Percentiles rank a stretch among this genome's conserved stretches.
Evolutionary conservation across 2,329 filamentous ascomycete genomes (phyloP).

Genomic region (Cladophialophora yegresii): DNA sequence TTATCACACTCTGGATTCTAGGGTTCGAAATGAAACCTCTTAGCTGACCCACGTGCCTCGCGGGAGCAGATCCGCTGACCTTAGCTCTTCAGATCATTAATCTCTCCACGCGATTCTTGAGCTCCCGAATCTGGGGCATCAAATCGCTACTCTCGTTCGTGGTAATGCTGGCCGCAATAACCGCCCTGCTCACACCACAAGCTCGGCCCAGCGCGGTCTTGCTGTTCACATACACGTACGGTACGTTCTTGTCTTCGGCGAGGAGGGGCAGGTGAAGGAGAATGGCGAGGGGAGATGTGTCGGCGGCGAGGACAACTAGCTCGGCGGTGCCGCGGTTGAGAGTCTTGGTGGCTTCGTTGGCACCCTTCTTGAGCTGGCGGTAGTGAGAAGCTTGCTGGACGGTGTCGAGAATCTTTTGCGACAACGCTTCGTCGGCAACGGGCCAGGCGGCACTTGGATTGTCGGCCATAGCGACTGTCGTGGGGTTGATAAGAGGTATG

Average conservation of each 20-base stretch:
- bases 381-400: slow-evolving; percentile 67
- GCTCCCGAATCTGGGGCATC: slow-evolving; percentile 78
- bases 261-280: slow-evolving; percentile 86
- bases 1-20: background rate
- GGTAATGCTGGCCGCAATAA: slow-evolving; percentile 86
- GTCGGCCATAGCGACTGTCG: slow-evolving; percentile 31
- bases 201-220: slow-evolving; percentile 86
- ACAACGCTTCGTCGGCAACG: slow-evolving; percentile 70
- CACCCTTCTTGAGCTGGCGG: slow-evolving; percentile 77
- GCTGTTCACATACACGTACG: slow-evolving; percentile 66
- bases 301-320: slow-evolving; percentile 84
- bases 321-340: slow-evolving; percentile 89
- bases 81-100: slow-evolving; percentile 72
- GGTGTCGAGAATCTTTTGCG: slow-evolving; percentile 84
- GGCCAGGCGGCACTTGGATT: slow-evolving; percentile 65
- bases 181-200: slow-evolving; percentile 82
- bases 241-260: slow-evolving; percentile 73
- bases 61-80: background rate
- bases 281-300: slow-evolving; percentile 84
- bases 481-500: slow-evolving; percentile 9
- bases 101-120: slow-evolving; percentile 95
- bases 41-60: background rate
- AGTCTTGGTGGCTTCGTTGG: slow-evolving; percentile 80
- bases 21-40: too few species aligned
- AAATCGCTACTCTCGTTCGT: slow-evolving; percentile 90